Evolutionary conservation across 345 rosid genomes (phyloP).

Genomic region (Lepidium aucheri): DNA sequence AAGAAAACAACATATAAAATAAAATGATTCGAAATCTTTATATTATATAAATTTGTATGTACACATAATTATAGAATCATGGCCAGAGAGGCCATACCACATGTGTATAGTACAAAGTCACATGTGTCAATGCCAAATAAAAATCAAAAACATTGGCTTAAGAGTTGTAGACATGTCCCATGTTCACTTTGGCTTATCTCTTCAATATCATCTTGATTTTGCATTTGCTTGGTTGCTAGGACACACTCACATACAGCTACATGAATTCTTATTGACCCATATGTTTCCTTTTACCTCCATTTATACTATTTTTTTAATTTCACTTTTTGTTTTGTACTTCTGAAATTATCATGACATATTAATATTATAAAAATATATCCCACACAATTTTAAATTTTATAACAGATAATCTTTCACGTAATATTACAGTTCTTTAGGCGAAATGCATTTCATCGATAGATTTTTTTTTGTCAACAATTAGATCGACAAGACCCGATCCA

Average conservation of each 20-base stretch:
- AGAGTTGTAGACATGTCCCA: conserved; percentile 24
- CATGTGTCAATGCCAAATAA: conserved; percentile 23
- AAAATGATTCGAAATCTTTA: background rate
- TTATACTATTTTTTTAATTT: background rate
- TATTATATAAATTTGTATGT: background rate
- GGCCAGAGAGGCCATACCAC: conserved; percentile 32
- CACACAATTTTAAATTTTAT: too few species aligned
- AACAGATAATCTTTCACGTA: too few species aligned
- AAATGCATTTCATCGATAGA: too few species aligned
- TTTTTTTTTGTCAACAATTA: too few species aligned
- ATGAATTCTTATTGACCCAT: conserved; percentile 29
- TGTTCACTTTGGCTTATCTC: conserved; percentile 30
- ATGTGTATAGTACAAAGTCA: conserved; percentile 27
- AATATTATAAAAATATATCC: background rate
- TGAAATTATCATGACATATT: background rate
- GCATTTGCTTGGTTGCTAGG: conserved; percentile 31
- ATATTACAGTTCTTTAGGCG: too few species aligned
- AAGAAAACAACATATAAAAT: background rate
- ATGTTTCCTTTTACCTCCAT: conserved; percentile 18
- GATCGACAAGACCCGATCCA: too few species aligned
- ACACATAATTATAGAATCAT: conserved; percentile 20
- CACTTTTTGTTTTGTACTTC: background rate
- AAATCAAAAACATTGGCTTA: conserved; percentile 16
- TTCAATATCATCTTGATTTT: conserved; percentile 20
- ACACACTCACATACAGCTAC: conserved; percentile 20